Base-by-base conservation (phyloP, 2,329 filamentous ascomycete genomes). In the Neonectria magnoliae region DNA sequence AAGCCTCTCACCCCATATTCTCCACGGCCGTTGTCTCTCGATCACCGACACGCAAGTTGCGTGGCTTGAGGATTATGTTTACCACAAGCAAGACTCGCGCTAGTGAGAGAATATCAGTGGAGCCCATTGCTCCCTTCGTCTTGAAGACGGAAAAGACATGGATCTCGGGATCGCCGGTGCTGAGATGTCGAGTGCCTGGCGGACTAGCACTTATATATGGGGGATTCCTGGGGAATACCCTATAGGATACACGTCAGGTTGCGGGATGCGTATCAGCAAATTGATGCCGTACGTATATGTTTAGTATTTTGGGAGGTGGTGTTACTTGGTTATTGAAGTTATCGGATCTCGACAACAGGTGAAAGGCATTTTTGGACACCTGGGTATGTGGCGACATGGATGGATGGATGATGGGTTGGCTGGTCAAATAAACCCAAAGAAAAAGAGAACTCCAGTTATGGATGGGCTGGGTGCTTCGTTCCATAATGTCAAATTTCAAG, bases 401-500 rank as follows among this genome's bases (percentile, higher is more conserved):
- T 29, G 33, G 10, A 41, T 57, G 55, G 31, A 29, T 18, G 27
- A 25, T 29, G 31, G 41, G 52, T 42, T 42, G 60, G 60, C 36
- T 57, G 27, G 38, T 36, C 31, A 63, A 58, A 56, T 33, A 51
- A 50, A 31, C 27, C 38, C 45, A 63, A 63, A 63, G n/a, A 25
- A 25, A 63, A 63, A 58, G 44, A 57, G 61, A 33, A 25, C 33
- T 38, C 31, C 33, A 57, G 31, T 50, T 41, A 13, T 45, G n/a
- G 33, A 13, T 45, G n/a, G 33, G 56, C 48, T 59, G 50, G n/a
- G 53, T 63, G 20, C 54, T 62, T 57, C 53, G 38, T 58, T 55
- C 48, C 53, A 20, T 63, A 59, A 63, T 63, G 61, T 63, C 44
- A 59, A 63, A 59, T 63, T 63, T 41, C 36, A 63, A 63, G 16